Evolutionary conservation across 2,329 filamentous ascomycete species (phyloP), one percentile per base, ranked within the genome.

Genomic region (Aureobasidium uvarum): DNA sequence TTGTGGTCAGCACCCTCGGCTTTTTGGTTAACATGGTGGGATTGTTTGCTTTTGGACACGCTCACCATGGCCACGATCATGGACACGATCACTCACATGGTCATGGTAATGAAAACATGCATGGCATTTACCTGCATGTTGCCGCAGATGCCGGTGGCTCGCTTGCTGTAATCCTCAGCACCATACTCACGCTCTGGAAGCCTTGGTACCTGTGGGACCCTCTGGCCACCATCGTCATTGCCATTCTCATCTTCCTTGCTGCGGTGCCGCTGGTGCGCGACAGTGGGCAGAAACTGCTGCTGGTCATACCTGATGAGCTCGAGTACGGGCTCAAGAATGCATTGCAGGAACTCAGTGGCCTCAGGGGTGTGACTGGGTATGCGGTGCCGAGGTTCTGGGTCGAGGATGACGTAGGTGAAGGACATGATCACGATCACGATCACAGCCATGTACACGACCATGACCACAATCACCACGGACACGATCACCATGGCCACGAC

Each of bases 161-260:
- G 64, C 90, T 93, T 1, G 95, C 95, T 0, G 95, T 99, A 55
- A 96, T 99, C 68, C 86, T 92, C 39, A 97, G 92, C 8, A 99
- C 95, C 0, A 80, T 91, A 0, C 81, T 98, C 25, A 96, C 96
- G 0, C 89, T 96, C 73, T 88, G 91, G 71, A 89, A 91, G 73
- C 90, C 90, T 18, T 98, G 94, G 92, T 85, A 91, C 7, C 92
- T 94, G 28, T 99, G 94, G 86, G 95, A 99, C 75, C 95, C 95
- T 2, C 79, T 98, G 23, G 95, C 95, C 0, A 97, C 94, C 0
- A 96, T 93, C 75, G 83, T 97, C 67, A 99, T 99, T 70, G 94
- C 95, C 0, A 83, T 95, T 31, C 83, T 99, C 54, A 99, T 99
- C 70, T 93, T 97, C 75, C 84, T 89, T n/a, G 96, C 93, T 10